These are phyloP conservation scores for Macadamia integrifolia DNA, from an alignment of 164 flowering plant genomes.

Conservation along the genomic window DNA sequence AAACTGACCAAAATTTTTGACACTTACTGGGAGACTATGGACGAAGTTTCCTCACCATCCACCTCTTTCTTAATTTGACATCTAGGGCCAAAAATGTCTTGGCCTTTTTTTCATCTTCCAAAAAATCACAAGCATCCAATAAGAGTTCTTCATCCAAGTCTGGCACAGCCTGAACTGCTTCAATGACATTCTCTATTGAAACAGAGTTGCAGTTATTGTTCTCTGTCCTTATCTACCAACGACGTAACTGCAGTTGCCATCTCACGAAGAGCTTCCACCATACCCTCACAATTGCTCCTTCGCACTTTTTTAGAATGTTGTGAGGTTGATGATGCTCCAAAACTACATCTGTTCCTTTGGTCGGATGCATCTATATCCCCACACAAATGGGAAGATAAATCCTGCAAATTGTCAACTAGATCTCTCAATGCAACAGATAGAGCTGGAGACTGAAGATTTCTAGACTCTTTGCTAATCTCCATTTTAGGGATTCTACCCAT, in stretches of 20 bases:
- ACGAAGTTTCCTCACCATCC: conserved; percentile 59
- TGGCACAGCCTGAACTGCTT: conserved; percentile 48
- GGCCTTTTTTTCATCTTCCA: conserved; percentile 58
- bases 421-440: conserved; percentile 19
- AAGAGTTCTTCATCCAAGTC: conserved; percentile 61
- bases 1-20: neutral
- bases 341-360: no score
- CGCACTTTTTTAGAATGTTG: neutral
- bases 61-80: conserved; percentile 48
- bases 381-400: conserved; percentile 10
- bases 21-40: conserved; percentile 15
- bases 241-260: conserved; percentile 31
- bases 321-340: no score
- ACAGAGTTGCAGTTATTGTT: conserved; percentile 13
- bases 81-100: conserved; percentile 56
- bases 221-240: conserved; percentile 23
- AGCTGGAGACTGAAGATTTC: conserved; percentile 12
- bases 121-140: conserved; percentile 55
- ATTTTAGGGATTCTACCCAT: conserved; percentile 12
- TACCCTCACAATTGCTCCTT: conserved; percentile 17
- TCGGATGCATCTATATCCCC: neutral
- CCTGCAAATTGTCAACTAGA: conserved; percentile 9
- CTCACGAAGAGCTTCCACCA: conserved; percentile 22
- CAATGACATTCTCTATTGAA: conserved; percentile 36
- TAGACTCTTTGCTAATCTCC: conserved; percentile 1